phyloP scores from a whole-genome alignment of 1,284 basidiomycete genomes.

The Naganishia albida region DNA sequence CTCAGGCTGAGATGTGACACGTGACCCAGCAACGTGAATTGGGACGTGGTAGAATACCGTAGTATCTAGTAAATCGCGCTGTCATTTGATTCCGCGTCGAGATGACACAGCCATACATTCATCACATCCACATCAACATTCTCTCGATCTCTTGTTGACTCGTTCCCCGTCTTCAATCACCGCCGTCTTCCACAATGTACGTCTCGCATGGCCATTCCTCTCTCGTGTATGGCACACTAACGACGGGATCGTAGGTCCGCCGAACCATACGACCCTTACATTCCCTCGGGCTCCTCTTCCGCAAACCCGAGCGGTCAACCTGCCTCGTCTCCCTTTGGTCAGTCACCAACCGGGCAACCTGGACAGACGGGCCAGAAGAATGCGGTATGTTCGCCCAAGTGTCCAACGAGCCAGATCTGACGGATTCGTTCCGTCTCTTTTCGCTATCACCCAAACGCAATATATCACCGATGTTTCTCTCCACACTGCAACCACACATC shows the following conservation, averaged over 20 bases:
- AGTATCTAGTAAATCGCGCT: neutral
- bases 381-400: neutral
- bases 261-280: slow-evolving; percentile 94
- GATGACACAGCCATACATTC: neutral
- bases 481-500: too few relatives aligned
- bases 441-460: too few relatives aligned
- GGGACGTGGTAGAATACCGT: too few relatives aligned
- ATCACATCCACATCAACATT: neutral
- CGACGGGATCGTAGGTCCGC: slow-evolving; percentile 43
- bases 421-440: too few relatives aligned
- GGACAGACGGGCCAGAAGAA: slow-evolving; percentile 9
- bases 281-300: slow-evolving; percentile 74
- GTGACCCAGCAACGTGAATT: too few relatives aligned
- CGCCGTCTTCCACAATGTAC: neutral
- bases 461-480: too few relatives aligned
- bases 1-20: too few relatives aligned
- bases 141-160: neutral
- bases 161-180: neutral
- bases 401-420: too few relatives aligned
- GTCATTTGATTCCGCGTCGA: slow-evolving; percentile 7
- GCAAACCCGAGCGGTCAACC: slow-evolving; percentile 59
- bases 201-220: neutral
- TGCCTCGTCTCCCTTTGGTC: slow-evolving; percentile 39
- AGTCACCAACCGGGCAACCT: neutral
- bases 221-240: neutral